A percentile compares a stretch with the other conserved stretches of the same genome.
Evolutionary conservation across 345 rosid genomes (phyloP).

Genomic region (Geranium rotundifolium): DNA sequence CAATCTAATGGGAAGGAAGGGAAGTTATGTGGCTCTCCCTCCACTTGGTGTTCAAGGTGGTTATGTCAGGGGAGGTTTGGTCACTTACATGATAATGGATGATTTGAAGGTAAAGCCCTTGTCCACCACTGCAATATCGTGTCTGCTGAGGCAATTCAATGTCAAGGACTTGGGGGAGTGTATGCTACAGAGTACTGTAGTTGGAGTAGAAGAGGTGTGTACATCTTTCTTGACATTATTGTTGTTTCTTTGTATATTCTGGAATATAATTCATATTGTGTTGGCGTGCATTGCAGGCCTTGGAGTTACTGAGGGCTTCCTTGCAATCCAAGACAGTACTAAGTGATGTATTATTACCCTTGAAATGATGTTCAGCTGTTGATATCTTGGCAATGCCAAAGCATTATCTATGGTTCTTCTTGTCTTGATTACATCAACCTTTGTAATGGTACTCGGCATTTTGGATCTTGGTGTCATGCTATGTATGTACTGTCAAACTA

Average conservation of each 20-base stretch:
- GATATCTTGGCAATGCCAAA: too few relatives aligned
- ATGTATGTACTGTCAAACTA: too few relatives aligned
- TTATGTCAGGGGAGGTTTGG: not conserved
- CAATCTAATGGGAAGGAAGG: not conserved
- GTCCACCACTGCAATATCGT: constrained; percentile 5
- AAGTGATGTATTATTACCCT: constrained; percentile 8
- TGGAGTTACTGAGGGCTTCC: constrained; percentile 17
- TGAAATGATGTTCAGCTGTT: constrained; percentile 30
- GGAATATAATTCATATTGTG: not conserved
- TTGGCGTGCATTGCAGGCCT: not conserved
- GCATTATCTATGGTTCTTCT: too few relatives aligned
- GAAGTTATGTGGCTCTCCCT: not conserved
- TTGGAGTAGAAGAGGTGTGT: constrained; percentile 4
- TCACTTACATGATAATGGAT: constrained; percentile 10
- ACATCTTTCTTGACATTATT: not conserved
- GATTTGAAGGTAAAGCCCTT: constrained; percentile 7
- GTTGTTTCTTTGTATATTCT: too few relatives aligned
- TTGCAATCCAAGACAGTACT: constrained; percentile 17
- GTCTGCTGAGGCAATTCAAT: not conserved
- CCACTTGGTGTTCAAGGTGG: not conserved
- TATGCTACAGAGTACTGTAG: not conserved
- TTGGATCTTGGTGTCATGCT: too few relatives aligned
- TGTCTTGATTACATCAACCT: too few relatives aligned
- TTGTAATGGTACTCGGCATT: too few relatives aligned
- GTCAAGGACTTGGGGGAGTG: not conserved